Percentiles rank a stretch among this genome's conserved stretches.
Conservation (phyloP, 495 filamentous ascomycete species). For the Beverwykella pulmonaria region DNA sequence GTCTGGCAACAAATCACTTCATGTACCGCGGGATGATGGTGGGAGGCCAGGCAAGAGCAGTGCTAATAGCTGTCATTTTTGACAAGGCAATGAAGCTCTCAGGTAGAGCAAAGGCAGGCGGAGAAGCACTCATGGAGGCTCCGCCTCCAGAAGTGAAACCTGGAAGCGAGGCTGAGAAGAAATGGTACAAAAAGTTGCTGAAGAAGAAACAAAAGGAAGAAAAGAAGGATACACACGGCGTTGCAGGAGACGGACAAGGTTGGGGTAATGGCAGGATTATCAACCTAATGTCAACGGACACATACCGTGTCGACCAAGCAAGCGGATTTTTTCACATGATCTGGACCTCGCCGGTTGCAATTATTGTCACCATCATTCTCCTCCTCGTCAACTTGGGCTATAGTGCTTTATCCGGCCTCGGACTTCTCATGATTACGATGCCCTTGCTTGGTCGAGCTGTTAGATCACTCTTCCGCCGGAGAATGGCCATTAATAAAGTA, state of each 20-base stretch:
- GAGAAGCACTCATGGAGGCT: conserved; percentile 40
- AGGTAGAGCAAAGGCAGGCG: conserved; percentile 48
- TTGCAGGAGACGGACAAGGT: conserved; percentile 69
- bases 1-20: conserved; percentile 49
- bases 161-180: conserved; percentile 51
- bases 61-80: conserved; percentile 51
- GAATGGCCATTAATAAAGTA: conserved; percentile 82
- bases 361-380: conserved; percentile 74
- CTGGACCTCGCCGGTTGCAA: conserved; percentile 80
- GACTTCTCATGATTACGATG: conserved; percentile 73
- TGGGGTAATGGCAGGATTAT: conserved; percentile 91
- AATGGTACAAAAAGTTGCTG: conserved; percentile 50
- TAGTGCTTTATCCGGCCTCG: conserved; percentile 86
- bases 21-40: conserved; percentile 50
- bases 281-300: conserved; percentile 91
- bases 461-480: conserved; percentile 66
- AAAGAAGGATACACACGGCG: conserved; percentile 49
- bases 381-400: conserved; percentile 84
- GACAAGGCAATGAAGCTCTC: conserved; percentile 53
- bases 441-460: conserved; percentile 75
- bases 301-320: conserved; percentile 84
- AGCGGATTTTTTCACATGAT: conserved; percentile 85
- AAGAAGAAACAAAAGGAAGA: conserved; percentile 47
- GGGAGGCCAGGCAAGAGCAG: conserved; percentile 47
- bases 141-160: conserved; percentile 44